A percentile compares a stretch with the other conserved stretches of the same genome.
Conservation (phyloP, 768 basidiomycete genomes). For the Saitozyma sp. region DNA sequence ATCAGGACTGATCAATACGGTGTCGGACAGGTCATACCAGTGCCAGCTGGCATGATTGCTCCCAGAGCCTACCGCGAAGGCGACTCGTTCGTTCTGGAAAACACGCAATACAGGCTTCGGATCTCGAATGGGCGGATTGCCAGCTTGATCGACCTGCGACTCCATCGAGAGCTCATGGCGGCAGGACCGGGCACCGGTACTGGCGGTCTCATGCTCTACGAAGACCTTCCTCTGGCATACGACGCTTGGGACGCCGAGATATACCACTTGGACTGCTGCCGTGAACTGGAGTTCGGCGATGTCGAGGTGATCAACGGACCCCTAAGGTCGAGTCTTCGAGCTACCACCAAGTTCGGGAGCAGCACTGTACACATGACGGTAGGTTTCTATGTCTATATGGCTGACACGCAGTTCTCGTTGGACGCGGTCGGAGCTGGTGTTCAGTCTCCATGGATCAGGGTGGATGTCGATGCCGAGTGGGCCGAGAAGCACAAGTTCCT, state of each 20-base stretch:
- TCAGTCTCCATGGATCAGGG: conserved; percentile 62
- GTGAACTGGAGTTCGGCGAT: conserved; percentile 19
- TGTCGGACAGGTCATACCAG: background rate
- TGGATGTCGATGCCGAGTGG: conserved; percentile 56
- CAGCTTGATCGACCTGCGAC: conserved; percentile 16
- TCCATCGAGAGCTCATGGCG: conserved; percentile 24
- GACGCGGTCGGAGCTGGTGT: background rate
- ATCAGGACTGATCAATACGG: conserved; percentile 1
- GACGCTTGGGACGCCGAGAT: conserved; percentile 38
- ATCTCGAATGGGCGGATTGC: conserved; percentile 28
- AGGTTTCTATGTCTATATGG: conserved; percentile 8
- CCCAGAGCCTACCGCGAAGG: conserved; percentile 12
- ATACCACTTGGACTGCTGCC: conserved; percentile 26
- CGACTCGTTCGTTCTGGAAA: conserved; percentile 14
- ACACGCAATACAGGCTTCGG: conserved; percentile 14
- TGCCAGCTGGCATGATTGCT: background rate
- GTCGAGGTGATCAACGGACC: conserved; percentile 45
- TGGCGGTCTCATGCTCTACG: conserved; percentile 35
- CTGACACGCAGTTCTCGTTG: background rate
- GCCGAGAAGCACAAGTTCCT: conserved; percentile 48
- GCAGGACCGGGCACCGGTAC: conserved; percentile 48
- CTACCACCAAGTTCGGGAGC: conserved; percentile 5
- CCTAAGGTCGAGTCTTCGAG: conserved; percentile 2
- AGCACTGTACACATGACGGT: background rate
- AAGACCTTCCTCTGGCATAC: conserved; percentile 29